Percentiles rank a stretch among this genome's conserved stretches.
These are phyloP conservation scores for Russula sp. DNA, from an alignment of 768 basidiomycete genomes.

Conservation along the genomic window DNA sequence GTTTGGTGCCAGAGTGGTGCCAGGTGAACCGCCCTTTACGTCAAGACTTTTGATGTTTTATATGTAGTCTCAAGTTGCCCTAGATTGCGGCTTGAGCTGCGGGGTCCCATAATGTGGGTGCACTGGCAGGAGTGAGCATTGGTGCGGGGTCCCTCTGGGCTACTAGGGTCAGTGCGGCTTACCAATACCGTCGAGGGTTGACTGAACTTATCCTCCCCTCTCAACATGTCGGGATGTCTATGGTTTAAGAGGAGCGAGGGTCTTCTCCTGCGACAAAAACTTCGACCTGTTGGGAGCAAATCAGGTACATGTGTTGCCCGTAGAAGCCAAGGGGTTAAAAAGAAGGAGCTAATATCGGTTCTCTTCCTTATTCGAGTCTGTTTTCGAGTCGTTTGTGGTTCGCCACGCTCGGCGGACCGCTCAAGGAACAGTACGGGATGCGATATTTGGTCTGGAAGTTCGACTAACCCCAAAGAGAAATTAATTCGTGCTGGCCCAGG, in stretches of 20 bases:
- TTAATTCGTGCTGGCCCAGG: background rate
- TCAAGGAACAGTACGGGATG: background rate
- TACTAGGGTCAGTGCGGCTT: background rate
- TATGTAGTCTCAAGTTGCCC: slow-evolving; percentile 3
- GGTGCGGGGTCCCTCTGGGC: slow-evolving; percentile 4
- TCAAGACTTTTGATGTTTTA: slow-evolving; percentile 14
- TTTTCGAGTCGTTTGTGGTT: background rate
- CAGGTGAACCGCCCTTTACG: slow-evolving; percentile 19
- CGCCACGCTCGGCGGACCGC: background rate
- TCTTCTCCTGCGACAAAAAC: background rate
- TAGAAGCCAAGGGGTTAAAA: background rate
- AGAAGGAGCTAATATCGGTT: background rate
- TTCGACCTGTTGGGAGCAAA: background rate
- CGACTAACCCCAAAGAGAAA: background rate
- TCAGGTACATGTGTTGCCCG: background rate
- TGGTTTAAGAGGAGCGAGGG: background rate
- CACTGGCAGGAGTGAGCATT: slow-evolving; percentile 2
- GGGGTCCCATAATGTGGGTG: slow-evolving; percentile 9
- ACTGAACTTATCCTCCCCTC: background rate
- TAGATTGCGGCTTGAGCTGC: slow-evolving; percentile 8
- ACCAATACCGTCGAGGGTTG: background rate
- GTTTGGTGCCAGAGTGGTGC: background rate
- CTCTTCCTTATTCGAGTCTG: background rate
- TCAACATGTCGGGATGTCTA: background rate
- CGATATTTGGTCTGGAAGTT: background rate